Percentiles rank a stretch among this genome's conserved stretches.
phyloP scores from a whole-genome alignment of 768 basidiomycete species.

The Russula sp. region DNA sequence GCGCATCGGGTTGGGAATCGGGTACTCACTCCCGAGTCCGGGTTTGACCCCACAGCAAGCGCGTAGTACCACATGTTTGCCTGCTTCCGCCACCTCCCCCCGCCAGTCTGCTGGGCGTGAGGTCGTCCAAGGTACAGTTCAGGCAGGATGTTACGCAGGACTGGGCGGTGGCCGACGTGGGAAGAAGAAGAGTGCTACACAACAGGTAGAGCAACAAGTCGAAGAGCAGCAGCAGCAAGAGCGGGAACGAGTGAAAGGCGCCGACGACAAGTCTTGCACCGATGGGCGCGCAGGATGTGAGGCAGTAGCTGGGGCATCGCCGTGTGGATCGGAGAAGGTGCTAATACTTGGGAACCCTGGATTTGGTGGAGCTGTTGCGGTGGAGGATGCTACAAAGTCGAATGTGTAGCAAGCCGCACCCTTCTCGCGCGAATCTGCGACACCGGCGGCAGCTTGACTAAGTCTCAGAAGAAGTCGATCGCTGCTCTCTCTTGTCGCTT shows the following conservation, averaged over 20 bases:
- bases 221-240: no score
- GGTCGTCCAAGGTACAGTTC: constrained; percentile 2
- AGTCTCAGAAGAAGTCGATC: constrained; percentile 8
- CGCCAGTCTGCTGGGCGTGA: neutral
- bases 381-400: neutral
- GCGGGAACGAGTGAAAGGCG: neutral
- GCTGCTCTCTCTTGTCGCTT: constrained; percentile 6
- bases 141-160: constrained; percentile 23
- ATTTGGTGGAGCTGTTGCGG: constrained; percentile 13
- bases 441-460: neutral
- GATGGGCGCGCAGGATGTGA: neutral
- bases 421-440: constrained; percentile 10
- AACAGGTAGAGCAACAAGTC: neutral
- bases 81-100: neutral
- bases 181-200: constrained; percentile 5
- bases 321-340: constrained; percentile 12
- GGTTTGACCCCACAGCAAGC: constrained; percentile 10
- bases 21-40: constrained; percentile 25
- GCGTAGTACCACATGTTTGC: neutral
- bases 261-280: neutral
- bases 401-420: constrained; percentile 1
- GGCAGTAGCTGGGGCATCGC: neutral
- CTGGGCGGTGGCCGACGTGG: constrained; percentile 16
- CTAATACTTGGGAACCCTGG: constrained; percentile 20
- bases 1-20: constrained; percentile 29